These are phyloP conservation scores for Lasiodiplodia sp. DNA, from an alignment of 2,329 filamentous ascomycete species.

Conservation along the genomic window DNA sequence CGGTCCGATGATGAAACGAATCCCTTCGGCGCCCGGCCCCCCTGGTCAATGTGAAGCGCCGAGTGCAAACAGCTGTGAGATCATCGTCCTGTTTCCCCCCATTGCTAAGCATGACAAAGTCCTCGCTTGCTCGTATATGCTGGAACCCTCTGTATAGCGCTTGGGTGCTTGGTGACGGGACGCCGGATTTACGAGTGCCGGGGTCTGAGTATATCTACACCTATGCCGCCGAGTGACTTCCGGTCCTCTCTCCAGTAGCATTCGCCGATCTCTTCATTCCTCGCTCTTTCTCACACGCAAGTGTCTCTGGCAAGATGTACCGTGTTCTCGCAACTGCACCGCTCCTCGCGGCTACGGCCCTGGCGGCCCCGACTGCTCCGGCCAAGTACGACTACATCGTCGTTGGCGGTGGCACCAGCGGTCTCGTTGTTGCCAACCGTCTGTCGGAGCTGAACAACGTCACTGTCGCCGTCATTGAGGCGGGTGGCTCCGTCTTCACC, in stretches of 20 bases:
- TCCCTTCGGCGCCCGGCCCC: slow-evolving; percentile 10
- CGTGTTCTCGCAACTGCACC: slow-evolving; percentile 22
- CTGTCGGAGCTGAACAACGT: slow-evolving; percentile 38
- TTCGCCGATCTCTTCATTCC: not conserved
- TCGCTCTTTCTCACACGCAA: not conserved
- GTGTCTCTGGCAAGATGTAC: slow-evolving; percentile 20
- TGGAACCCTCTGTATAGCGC: slow-evolving; percentile 16
- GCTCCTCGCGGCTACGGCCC: slow-evolving; percentile 28
- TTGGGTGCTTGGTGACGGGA: slow-evolving; percentile 1
- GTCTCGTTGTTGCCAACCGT: slow-evolving; percentile 41
- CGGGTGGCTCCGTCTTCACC: slow-evolving; percentile 40
- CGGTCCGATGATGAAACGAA: slow-evolving; percentile 26
- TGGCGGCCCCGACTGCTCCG: slow-evolving; percentile 23
- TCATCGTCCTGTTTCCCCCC: not conserved
- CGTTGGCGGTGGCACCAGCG: slow-evolving; percentile 39
- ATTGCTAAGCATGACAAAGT: slow-evolving; percentile 28
- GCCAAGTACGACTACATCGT: slow-evolving; percentile 39
- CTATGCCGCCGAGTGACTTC: not conserved
- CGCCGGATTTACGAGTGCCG: not conserved
- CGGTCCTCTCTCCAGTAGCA: not conserved
- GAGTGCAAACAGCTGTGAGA: slow-evolving; percentile 3
- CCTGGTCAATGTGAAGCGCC: slow-evolving; percentile 22
- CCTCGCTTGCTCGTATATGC: slow-evolving; percentile 12
- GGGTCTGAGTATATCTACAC: not conserved
- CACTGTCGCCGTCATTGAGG: slow-evolving; percentile 44